phyloP scores from a whole-genome alignment of 2,329 filamentous ascomycete species.

The Diaporthe aspalathi region DNA sequence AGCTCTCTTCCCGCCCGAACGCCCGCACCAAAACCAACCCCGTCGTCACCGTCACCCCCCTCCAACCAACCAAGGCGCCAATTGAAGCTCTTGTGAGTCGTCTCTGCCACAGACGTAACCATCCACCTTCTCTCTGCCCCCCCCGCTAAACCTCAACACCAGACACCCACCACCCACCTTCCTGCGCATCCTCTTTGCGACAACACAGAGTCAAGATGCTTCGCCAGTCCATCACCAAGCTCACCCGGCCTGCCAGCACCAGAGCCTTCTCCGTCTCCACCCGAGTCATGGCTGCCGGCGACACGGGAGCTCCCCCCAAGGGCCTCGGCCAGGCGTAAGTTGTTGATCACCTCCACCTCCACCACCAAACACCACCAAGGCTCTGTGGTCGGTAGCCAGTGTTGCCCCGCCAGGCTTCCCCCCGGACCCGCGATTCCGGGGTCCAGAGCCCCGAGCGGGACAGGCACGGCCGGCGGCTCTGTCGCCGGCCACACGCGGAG shows the following conservation, averaged over 20 bases:
- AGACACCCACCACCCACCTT: conserved; percentile 5
- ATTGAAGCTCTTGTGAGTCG: conserved; percentile 37
- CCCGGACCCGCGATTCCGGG: too few species aligned
- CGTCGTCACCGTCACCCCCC: conserved; percentile 23
- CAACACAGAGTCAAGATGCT: conserved; percentile 66
- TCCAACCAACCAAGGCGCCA: conserved; percentile 37
- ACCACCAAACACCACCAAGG: background rate
- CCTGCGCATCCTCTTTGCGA: background rate
- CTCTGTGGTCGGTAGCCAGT: background rate
- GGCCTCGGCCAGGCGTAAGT: conserved; percentile 66
- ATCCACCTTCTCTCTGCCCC: background rate
- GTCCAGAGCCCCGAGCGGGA: conserved; percentile 13
- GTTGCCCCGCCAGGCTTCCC: background rate
- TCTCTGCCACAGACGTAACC: conserved; percentile 20
- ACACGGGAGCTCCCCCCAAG: conserved; percentile 72
- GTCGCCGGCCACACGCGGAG: conserved; percentile 16
- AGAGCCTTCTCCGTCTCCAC: conserved; percentile 73
- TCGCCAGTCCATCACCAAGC: conserved; percentile 69
- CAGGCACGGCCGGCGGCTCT: conserved; percentile 7
- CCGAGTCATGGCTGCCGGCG: conserved; percentile 75
- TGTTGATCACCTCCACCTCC: background rate
- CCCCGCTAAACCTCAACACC: conserved; percentile 6
- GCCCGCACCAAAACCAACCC: conserved; percentile 8
- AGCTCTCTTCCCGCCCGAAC: conserved; percentile 22
- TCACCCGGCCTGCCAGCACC: conserved; percentile 63